A percentile compares a stretch with the other conserved stretches of the same genome.
These are phyloP conservation scores for Penicillium atrosanguineum DNA, from an alignment of 495 filamentous ascomycete genomes.

Conservation along the genomic window DNA sequence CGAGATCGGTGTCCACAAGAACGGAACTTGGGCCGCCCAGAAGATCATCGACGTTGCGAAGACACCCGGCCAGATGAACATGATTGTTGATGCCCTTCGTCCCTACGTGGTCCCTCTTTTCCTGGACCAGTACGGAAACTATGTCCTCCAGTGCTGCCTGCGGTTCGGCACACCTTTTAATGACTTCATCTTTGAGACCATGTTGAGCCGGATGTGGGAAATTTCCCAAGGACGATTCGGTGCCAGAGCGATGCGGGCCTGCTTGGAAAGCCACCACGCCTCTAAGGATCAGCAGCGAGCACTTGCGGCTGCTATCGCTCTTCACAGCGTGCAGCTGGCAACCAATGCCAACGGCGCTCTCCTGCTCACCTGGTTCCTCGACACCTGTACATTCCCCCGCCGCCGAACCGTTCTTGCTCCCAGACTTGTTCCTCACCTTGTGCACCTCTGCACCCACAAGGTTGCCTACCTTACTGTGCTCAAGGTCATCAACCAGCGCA, in stretches of 20 bases:
- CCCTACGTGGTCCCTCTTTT: slow-evolving; percentile 87
- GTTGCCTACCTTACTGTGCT: slow-evolving; percentile 96
- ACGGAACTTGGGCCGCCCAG: slow-evolving; percentile 97
- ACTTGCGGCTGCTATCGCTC: slow-evolving; percentile 89
- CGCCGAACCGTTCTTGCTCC: slow-evolving; percentile 91
- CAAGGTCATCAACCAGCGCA: slow-evolving; percentile 97
- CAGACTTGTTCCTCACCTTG: slow-evolving; percentile 89
- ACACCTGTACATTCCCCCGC: slow-evolving; percentile 94
- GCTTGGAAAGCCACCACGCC: slow-evolving; percentile 92
- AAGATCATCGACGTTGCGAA: slow-evolving; percentile 98
- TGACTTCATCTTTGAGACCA: slow-evolving; percentile 95
- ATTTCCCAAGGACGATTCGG: slow-evolving; percentile 91
- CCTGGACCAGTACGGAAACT: slow-evolving; percentile 97
- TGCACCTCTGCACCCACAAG: slow-evolving; percentile 97
- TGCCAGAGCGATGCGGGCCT: slow-evolving; percentile 93
- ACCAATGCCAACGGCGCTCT: slow-evolving; percentile 96
- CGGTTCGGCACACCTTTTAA: slow-evolving; percentile 87
- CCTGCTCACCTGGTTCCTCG: slow-evolving; percentile 94
- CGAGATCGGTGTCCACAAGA: slow-evolving; percentile 98
- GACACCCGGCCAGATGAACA: slow-evolving; percentile 74
- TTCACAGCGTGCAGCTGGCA: slow-evolving; percentile 94
- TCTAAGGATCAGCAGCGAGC: slow-evolving; percentile 94
- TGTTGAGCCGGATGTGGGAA: slow-evolving; percentile 95
- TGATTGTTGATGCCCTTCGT: slow-evolving; percentile 79
- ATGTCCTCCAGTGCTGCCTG: slow-evolving; percentile 93